Percentiles rank a stretch among this genome's conserved stretches.
phyloP scores from a whole-genome alignment of 176 grass and related monocot species.

The Avena eriantha region DNA sequence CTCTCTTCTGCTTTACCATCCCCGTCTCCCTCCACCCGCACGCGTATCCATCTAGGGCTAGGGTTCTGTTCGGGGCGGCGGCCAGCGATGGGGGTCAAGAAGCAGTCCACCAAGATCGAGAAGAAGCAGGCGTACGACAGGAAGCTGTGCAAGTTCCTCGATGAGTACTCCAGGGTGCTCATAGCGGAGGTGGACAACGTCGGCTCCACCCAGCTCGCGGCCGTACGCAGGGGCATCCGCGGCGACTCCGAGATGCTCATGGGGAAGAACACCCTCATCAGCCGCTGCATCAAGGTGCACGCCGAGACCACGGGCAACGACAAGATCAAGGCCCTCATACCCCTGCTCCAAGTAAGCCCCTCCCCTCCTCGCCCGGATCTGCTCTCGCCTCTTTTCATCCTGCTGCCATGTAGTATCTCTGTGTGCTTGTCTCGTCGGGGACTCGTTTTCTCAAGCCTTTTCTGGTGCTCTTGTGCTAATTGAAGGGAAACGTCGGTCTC shows the following conservation, averaged over 20 bases:
- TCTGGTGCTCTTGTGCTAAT: background rate
- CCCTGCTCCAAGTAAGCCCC: slow-evolving; percentile 58
- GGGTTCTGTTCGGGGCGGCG: background rate
- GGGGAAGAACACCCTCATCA: slow-evolving; percentile 90
- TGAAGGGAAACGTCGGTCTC: slow-evolving; percentile 82
- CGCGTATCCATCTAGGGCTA: slow-evolving; percentile 16
- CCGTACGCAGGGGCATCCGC: slow-evolving; percentile 64
- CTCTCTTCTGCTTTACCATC: slow-evolving; percentile 34
- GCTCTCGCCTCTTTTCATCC: no score
- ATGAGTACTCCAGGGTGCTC: slow-evolving; percentile 79
- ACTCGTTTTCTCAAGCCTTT: background rate
- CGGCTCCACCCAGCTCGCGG: slow-evolving; percentile 79
- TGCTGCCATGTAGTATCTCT: no score
- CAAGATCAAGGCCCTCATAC: slow-evolving; percentile 47
- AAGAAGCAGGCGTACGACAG: slow-evolving; percentile 78
- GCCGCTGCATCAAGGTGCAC: slow-evolving; percentile 76
- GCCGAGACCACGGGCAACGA: slow-evolving; percentile 58
- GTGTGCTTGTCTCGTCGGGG: background rate
- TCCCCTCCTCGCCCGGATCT: background rate
- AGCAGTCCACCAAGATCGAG: slow-evolving; percentile 55
- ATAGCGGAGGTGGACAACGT: slow-evolving; percentile 79
- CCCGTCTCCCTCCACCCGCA: background rate
- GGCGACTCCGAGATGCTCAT: slow-evolving; percentile 80
- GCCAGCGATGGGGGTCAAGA: slow-evolving; percentile 65
- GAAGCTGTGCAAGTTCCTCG: slow-evolving; percentile 72